Base-by-base conservation (phyloP, 345 rosid species). In the Anacardium occidentale region DNA sequence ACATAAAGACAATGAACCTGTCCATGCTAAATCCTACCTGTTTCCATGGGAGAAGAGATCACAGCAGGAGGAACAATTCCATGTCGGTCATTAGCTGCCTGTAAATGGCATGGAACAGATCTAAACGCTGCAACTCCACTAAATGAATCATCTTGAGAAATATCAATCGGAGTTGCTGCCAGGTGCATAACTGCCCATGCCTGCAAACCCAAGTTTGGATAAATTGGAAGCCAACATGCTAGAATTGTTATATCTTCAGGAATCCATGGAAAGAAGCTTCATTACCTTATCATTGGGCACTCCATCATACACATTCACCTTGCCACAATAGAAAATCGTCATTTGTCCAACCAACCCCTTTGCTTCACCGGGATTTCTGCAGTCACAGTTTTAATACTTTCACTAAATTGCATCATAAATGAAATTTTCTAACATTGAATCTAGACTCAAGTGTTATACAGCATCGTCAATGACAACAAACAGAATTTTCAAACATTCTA, bases 291-390 rank as follows among this genome's bases (percentile, higher is more conserved):
- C 92, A 62, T 88, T 84, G 50, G 93, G 85, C 76, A 94, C 88
- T 58, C 88, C 89, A 75, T 91, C 92, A 75, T 89, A 94, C 44
- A 92, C 98, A 69, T 89, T 90, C 78, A 94, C 91, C 86, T 92
- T 90, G 17, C 98, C 98, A 56, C 92, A 76, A 77, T 94, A 94
- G 83, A 94, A 90, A 78, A 94, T 92, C 2, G 97, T 89, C 98
- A 94, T 89, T 78, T 94, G 97, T 75, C 85, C 91, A 61, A 69
- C 66, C 8, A 50, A 20, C 47, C 80, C 82, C 78, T 75, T 84
- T 51, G 80, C 63, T 64, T 80, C 89, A 76, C 75, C 80, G 0
- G 80, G 82, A 77, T 85, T 79, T 78, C 98, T 88, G 86, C 57
- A 53, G 52, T 77, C 83, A 64, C 58, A 77, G 56, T 60, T 79